Conservation (phyloP, 1,139 yeast genomes). For the Geotrichum carabidarum region DNA sequence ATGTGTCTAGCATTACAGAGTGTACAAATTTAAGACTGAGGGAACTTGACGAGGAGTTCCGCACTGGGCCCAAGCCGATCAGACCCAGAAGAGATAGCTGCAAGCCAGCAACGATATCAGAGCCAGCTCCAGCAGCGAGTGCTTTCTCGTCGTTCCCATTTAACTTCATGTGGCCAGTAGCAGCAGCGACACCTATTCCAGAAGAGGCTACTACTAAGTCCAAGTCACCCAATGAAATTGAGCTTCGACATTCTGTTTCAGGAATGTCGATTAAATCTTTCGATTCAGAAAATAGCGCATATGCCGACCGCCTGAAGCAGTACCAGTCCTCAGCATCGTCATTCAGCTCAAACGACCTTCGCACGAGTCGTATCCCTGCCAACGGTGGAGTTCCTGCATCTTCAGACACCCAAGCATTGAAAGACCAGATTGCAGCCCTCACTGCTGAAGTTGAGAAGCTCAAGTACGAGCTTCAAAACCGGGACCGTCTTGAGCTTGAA, state of each 20-base stretch:
- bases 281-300: slow-evolving; percentile 5
- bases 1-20: slow-evolving; percentile 37
- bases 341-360: slow-evolving; percentile 15
- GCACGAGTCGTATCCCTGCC: background rate
- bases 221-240: background rate
- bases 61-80: slow-evolving; percentile 15
- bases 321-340: slow-evolving; percentile 19
- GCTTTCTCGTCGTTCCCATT: slow-evolving; percentile 8
- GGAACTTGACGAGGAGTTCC: slow-evolving; percentile 29
- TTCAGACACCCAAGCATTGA: slow-evolving; percentile 12
- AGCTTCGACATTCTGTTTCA: background rate
- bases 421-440: slow-evolving; percentile 15
- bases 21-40: slow-evolving; percentile 28
- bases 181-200: background rate
- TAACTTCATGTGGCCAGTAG: slow-evolving; percentile 12
- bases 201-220: background rate
- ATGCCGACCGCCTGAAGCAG: slow-evolving; percentile 1
- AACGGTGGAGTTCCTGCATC: background rate
- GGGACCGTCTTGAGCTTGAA: slow-evolving; percentile 11
- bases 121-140: background rate
- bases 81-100: background rate
- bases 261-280: slow-evolving; percentile 14
- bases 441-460: slow-evolving; percentile 20
- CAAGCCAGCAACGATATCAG: background rate
- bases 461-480: slow-evolving; percentile 17